Evolutionary conservation across 305 asterid genomes (phyloP), one percentile per base, ranked within the genome.

Genomic region (Solanum chacoense): DNA sequence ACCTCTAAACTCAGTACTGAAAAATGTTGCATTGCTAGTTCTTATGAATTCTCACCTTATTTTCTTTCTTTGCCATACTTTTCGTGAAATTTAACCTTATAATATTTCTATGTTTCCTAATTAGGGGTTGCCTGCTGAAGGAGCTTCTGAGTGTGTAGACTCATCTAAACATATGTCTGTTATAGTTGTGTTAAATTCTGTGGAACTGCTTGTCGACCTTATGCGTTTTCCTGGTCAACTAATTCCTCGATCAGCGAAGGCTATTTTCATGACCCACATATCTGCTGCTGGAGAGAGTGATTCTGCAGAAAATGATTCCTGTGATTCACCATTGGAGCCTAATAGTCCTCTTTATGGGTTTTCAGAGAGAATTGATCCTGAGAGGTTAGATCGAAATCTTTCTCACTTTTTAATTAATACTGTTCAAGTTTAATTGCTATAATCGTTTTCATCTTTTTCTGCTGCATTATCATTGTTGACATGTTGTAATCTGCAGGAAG

Each of bases 311-410:
- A 98, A 98, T 94, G 99, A 98, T 92, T 98, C 99, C 76, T 98
- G 99, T 87, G 99, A 98, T 95, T 98, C 99, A 42, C 99, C 99
- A n/a, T 90, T 98, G 93, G 99, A 96, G 92, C 99, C 99, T 74
- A 96, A 98, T 90, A 98, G 99, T 92, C 99, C 99, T 83, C 96
- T 96, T 29, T 96, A 91, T 88, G 99, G 98, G 89, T 93, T 94
- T 90, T 90, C 99, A 9, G 99, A 98, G 88, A 91, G 94, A 91
- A 94, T 88, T 86, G 99, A 96, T 92, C 89, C 94, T 67, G 99
- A 93, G 92, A 93, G 98, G 99, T 97, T 87, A 83, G 86, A 31
- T 45, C 2, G 7, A 90, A 92, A 81, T 79, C 89, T 42, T 18
- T 65, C 16, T 75, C 22, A 28, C 29, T 29, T 69, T 73, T 32